Evolutionary conservation across 148 eudicot species (phyloP).

Genomic region (Chenopodium suecicum): DNA sequence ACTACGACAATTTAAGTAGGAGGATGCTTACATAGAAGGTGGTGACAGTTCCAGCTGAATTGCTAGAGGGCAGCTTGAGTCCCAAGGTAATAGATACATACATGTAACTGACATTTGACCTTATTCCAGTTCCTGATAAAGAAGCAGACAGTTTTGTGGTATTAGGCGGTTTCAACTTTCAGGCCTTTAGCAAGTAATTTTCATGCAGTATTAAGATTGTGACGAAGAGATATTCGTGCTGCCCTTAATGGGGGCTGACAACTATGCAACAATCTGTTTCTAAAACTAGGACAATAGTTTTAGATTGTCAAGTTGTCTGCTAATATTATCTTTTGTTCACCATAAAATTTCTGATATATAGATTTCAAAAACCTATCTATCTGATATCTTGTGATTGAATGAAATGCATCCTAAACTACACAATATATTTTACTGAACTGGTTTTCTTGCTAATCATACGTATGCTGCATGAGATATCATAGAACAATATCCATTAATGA

Average conservation of each 20-base stretch:
- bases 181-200: not conserved
- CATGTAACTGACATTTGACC: slow-evolving; percentile 46
- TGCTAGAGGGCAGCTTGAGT: slow-evolving; percentile 59
- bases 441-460: not conserved
- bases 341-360: too few species aligned
- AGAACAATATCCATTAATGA: too few species aligned
- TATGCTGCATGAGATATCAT: not conserved
- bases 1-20: not conserved
- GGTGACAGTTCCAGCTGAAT: slow-evolving; percentile 76
- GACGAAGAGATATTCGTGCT: not conserved
- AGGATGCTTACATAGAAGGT: slow-evolving; percentile 68
- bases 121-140: slow-evolving; percentile 55
- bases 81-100: slow-evolving; percentile 60
- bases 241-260: not conserved
- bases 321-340: too few species aligned
- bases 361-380: too few species aligned
- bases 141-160: not conserved
- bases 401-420: not conserved
- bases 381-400: too few species aligned
- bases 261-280: not conserved
- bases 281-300: not conserved
- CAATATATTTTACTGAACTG: not conserved
- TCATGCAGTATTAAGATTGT: not conserved
- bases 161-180: not conserved
- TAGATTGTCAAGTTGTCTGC: too few species aligned